Evolutionary conservation across 495 filamentous ascomycete genomes (phyloP), one percentile per base, ranked within the genome.

Genomic region (Penicillium cosmopolitanum): DNA sequence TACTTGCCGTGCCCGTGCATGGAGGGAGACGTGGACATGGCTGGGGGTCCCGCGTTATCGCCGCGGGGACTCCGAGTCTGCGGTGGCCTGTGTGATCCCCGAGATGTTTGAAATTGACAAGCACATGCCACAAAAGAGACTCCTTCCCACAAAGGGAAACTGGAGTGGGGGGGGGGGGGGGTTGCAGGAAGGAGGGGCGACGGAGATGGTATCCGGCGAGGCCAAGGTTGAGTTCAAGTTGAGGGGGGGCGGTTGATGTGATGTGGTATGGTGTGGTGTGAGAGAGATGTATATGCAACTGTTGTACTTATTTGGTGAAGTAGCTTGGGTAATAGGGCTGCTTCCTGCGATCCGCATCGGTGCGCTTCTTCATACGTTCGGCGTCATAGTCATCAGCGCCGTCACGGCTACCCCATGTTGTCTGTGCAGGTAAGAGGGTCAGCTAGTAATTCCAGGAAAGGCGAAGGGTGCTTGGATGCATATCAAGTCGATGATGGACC

Each of bases 381-480:
- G 74, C 78, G 63, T 85, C 82, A 55, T 82, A 82, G 42, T 82
- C 79, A 61, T 85, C 82, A 28, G 82, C 82, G 53, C 82, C 82
- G 51, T 84, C 82, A 67, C 82, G 79, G 63, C 80, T 84, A 64
- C 82, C 82, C 82, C 82, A 85, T 34, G 82, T 77, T 46, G 82
- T 85, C 82, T 85, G 36, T 18, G 35, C 21, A 50, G 4, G 44
- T 15, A 28, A 52, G n/a, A 44, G 16, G 1, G 50, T 64, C 42
- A 71, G 69, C 51, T 58, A 33, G 13, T 12, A 38, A n/a, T 35
- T 47, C 21, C 33, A 38, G 18, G 42, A 56, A 48, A 44, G 40
- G 33, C 16, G 7, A 51, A 13, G 36, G 10, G 36, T 15, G 36
- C 42, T 16, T 16, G 42, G 15, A 44, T 44, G 42, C 15, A 18